Base-by-base conservation (phyloP, 352 stramenopile genomes). In the Phytophthora agathidicida region DNA sequence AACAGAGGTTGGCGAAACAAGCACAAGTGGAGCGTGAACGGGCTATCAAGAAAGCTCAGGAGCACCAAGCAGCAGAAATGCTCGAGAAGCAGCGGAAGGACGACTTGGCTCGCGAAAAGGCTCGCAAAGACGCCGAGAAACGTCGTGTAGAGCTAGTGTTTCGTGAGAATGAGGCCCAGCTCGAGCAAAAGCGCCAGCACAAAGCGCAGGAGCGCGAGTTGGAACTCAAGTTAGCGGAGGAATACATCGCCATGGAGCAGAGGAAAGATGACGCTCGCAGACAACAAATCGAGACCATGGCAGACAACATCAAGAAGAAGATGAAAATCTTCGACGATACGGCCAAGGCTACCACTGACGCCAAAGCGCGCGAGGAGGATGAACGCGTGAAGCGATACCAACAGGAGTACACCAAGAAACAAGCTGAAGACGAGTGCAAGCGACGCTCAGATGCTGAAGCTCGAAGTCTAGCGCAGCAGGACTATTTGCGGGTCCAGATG, bases 291-390 rank as follows among this genome's bases (percentile, higher is more conserved):
- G 82, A 89, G 24, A 79, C 76, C n/a, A 73, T 94, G 71, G 74
- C 74, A 4, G 76, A 71, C 35, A 89, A 80, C 44, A 87, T 94
- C 62, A 86, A 90, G 60, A 80, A 78, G 42, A 85, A 86, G 45
- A 94, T 92, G 85, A 91, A 92, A 57, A 86, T 91, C 54, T 94
- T 91, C 28, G 79, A 80, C 46, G 82, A 94, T 62, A 94, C 85
- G 3, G 68, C 82, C 23, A 92, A 90, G 20, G 83, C 77, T 1
- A 69, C 79, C 26, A 88, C 73, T 38, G 80, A 92, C 28, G 76
- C 77, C 19, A 81, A 77, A 28, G 74, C 65, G 0, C 69, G 69
- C n/a, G 82, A 91, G 23, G 85, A 92, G 30, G 85, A 92, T 33
- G 47, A 81, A 42, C 80, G 80, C 4, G 70, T 89, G 19, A 62